Percentiles rank a stretch among this genome's conserved stretches.
These are phyloP conservation scores for Achlya hypogyna DNA, from an alignment of 352 stramenopile genomes.

Conservation along the genomic window DNA sequence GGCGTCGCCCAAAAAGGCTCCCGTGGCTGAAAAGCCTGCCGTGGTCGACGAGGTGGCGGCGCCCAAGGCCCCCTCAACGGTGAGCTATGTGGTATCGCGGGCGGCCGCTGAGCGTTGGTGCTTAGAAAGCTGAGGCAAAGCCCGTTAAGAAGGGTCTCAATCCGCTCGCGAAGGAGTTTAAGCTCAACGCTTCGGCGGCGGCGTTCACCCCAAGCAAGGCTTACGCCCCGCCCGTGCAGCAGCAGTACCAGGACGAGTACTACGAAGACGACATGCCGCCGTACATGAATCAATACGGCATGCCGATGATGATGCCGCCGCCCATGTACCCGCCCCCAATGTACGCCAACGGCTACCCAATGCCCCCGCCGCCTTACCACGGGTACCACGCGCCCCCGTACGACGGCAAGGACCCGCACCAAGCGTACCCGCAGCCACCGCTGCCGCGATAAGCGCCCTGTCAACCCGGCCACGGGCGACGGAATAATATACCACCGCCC, in stretches of 20 bases:
- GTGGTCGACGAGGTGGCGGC: not conserved
- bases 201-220: conserved; percentile 56
- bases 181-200: conserved; percentile 51
- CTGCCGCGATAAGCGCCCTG: not conserved
- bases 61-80: not conserved
- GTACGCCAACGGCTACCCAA: conserved; percentile 22
- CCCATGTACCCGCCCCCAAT: conserved; percentile 58
- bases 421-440: not conserved
- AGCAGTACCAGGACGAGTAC: conserved; percentile 28
- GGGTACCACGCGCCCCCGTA: conserved; percentile 9
- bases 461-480: not conserved
- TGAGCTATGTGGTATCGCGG: no score
- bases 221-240: conserved; percentile 9
- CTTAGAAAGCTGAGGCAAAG: conserved; percentile 19
- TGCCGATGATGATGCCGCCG: conserved; percentile 59
- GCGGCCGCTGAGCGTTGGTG: no score
- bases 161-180: conserved; percentile 82
- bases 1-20: not conserved
- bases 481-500: no score
- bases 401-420: not conserved
- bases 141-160: conserved; percentile 64
- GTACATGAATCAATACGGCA: conserved; percentile 57
- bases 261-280: conserved; percentile 40
- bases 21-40: not conserved
- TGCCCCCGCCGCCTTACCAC: not conserved